These are phyloP conservation scores for Picea glauca DNA, from an alignment of 75 land plant genomes.

Conservation along the genomic window DNA sequence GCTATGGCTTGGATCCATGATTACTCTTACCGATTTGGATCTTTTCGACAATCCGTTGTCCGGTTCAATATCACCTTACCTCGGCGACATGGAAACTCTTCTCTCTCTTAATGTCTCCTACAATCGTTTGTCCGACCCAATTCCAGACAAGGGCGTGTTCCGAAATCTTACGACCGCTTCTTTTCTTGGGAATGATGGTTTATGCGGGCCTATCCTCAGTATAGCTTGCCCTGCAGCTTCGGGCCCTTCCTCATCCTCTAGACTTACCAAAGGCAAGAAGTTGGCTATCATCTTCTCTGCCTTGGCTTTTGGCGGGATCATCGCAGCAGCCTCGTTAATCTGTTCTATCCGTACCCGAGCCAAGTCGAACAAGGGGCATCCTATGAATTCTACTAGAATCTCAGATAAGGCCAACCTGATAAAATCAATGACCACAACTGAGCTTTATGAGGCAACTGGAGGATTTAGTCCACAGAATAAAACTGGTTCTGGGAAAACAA, in stretches of 20 bases:
- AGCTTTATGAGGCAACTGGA: no score
- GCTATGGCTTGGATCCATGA: slow-evolving; percentile 8
- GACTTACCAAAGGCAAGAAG: background rate
- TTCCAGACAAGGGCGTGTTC: slow-evolving; percentile 23
- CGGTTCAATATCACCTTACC: slow-evolving; percentile 15
- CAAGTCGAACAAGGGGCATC: no score
- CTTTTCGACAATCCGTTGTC: slow-evolving; percentile 19
- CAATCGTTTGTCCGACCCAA: slow-evolving; percentile 16
- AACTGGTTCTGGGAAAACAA: no score
- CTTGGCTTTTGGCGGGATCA: background rate
- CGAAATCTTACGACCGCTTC: slow-evolving; percentile 8
- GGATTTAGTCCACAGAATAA: no score
- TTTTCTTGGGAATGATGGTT: slow-evolving; percentile 20
- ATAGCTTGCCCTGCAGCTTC: slow-evolving; percentile 2
- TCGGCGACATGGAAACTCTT: slow-evolving; percentile 12
- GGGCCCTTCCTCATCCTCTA: background rate
- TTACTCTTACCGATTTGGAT: slow-evolving; percentile 25
- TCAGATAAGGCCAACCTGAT: no score
- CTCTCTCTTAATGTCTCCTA: slow-evolving; percentile 19
- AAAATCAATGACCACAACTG: no score
- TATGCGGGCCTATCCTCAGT: slow-evolving; percentile 7
- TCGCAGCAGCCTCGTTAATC: background rate
- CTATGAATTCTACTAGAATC: no score
- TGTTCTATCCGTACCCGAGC: no score
- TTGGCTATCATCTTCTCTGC: background rate